Percentiles rank a stretch among this genome's conserved stretches.
Conservation (phyloP, 192 early-diverging fungal species). For the Phlyctochytrium arcticum region DNA sequence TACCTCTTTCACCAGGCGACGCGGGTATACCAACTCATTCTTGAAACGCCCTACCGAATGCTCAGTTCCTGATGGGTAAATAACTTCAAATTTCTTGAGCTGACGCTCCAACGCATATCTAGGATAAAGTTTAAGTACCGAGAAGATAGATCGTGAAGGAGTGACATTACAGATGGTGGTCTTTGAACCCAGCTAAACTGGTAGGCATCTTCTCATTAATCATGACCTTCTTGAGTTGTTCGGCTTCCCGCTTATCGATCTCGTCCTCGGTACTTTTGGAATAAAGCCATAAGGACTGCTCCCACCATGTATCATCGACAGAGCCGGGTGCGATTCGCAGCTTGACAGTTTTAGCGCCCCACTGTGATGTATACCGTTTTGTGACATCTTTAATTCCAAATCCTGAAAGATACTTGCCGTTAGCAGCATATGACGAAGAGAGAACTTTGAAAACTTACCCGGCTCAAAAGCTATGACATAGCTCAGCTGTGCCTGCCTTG, state of each 20-base stretch:
- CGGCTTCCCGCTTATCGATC: conserved; percentile 46
- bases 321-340: conserved; percentile 6
- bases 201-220: conserved; percentile 70
- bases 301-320: conserved; percentile 37
- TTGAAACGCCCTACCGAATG: conserved; percentile 74
- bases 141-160: too few species aligned
- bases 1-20: conserved; percentile 65
- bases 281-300: conserved; percentile 32
- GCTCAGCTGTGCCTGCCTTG: conserved; percentile 41
- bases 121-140: background rate
- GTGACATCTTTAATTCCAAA: conserved; percentile 63
- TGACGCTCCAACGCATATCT: conserved; percentile 83
- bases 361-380: conserved; percentile 56
- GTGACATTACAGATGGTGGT: conserved; percentile 77
- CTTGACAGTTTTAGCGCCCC: conserved; percentile 39
- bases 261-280: conserved; percentile 25
- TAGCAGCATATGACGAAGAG: too few species aligned
- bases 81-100: conserved; percentile 70
- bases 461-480: conserved; percentile 65
- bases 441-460: conserved; percentile 12
- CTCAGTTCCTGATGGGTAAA: conserved; percentile 55
- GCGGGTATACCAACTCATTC: conserved; percentile 76
- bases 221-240: conserved; percentile 37
- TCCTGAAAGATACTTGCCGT: background rate
- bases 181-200: conserved; percentile 71